Evolutionary conservation across 208 protist species (phyloP), one percentile per base, ranked within the genome.

Genomic region (Trypanosoma brucei): DNA sequence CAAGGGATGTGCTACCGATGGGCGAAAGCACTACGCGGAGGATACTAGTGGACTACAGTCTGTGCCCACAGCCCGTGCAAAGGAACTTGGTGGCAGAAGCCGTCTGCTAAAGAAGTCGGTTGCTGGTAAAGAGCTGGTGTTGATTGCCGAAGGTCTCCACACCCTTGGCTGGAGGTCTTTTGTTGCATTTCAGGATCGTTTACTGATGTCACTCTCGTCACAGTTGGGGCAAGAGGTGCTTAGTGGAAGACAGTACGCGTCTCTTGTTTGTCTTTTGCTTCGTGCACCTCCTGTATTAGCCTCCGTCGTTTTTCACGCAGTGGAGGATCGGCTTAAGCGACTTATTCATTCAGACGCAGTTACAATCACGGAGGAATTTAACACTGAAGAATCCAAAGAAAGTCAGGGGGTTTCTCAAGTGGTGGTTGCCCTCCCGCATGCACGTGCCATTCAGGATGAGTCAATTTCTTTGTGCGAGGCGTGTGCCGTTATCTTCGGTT

Each of bases 111-210:
- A 69, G 52, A 75, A 65, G 37, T 48, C 62, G 3, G 33, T 66
- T 35, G 40, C 53, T 44, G 38, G 46, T 38, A 66, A 36, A 46
- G 70, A 75, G 53, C 46, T 75, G 30, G 37, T 75, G 1, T 45
- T 75, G 40, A 70, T 75, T 61, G 62, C 70, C 5, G 70, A 70
- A 31, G 50, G 62, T 44, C 7, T 70, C 7, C 63, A 68, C 52
- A 50, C 59, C 3, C 49, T 75, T 2, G 65, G 70, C 36, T 75
- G 70, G 63, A 13, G 57, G 14, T 57, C 56, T 1, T 68, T 75
- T 36, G n/a, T 57, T 9, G 70, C 57, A 1, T 70, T 75, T 55
- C 70, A 75, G 51, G 70, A 63, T 37, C 42, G 70, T 14, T 49
- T 70, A 59, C 35, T 62, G 4, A 9, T 46, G 6, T 31, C 38